A percentile compares a stretch with the other conserved stretches of the same genome.
Conservation (phyloP, 305 asterid species). For the Fraxinus xanthoxyloides region DNA sequence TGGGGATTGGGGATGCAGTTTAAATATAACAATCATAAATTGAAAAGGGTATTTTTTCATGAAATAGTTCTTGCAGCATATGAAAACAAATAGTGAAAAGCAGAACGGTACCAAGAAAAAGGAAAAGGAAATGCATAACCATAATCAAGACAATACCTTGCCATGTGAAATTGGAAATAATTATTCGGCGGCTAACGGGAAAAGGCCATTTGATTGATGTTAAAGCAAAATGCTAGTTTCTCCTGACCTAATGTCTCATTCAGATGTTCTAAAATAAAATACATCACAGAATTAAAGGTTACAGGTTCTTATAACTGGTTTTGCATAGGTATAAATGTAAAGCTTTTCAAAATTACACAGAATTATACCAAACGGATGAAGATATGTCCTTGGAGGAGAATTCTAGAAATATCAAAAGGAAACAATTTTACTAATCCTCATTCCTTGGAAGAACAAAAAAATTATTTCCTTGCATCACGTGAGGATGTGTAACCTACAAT, state of each 20-base stretch:
- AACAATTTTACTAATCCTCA: neutral
- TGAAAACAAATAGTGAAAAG: constrained; percentile 14
- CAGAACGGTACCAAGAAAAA: constrained; percentile 13
- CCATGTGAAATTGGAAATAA: neutral
- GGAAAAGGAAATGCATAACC: neutral
- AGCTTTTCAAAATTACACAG: neutral
- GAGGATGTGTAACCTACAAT: neutral
- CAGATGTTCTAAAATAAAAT: neutral
- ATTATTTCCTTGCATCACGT: neutral
- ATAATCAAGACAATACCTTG: constrained; percentile 1
- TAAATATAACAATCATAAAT: constrained; percentile 3
- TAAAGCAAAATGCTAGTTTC: neutral
- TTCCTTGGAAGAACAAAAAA: neutral
- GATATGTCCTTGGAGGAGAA: neutral
- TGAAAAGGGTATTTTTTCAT: neutral
- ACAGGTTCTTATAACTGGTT: neutral
- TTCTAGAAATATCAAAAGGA: neutral
- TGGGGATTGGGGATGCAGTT: neutral
- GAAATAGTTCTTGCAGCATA: neutral
- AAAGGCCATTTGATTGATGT: neutral
- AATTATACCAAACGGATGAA: constrained; percentile 3
- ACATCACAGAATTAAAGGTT: constrained; percentile 2
- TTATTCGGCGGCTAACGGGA: neutral
- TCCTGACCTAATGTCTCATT: constrained; percentile 3
- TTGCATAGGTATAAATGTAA: neutral